Evolutionary conservation across 768 basidiomycete genomes (phyloP).

Genomic region (Phylloporus sp.): DNA sequence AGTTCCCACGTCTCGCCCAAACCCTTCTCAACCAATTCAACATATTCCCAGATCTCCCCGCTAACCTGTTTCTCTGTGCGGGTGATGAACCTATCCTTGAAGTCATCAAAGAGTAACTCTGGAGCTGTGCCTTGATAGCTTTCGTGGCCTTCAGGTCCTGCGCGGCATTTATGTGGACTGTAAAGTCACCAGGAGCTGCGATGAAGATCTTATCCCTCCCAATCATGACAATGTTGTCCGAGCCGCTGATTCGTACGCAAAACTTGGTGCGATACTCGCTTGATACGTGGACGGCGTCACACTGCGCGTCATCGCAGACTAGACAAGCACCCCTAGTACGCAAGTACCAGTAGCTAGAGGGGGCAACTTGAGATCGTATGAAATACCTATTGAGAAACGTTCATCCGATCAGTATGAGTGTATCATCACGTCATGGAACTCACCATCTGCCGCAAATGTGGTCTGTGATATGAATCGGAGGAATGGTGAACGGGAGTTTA

Average conservation of each 20-base stretch:
- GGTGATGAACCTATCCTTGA: neutral
- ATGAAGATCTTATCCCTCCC: neutral
- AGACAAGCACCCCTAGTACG: neutral
- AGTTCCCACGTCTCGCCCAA: neutral
- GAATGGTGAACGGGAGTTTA: neutral
- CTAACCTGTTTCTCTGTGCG: neutral
- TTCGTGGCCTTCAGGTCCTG: neutral
- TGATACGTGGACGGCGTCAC: neutral
- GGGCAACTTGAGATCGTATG: neutral
- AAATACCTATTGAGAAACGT: neutral
- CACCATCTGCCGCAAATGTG: constrained; percentile 1
- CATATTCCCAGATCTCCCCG: neutral
- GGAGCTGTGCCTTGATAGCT: neutral
- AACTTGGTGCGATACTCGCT: neutral
- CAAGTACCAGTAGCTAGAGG: constrained; percentile 2
- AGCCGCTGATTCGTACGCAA: neutral
- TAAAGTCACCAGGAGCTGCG: neutral
- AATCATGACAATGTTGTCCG: neutral
- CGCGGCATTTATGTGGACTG: neutral
- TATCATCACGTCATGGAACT: neutral
- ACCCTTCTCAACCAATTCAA: neutral
- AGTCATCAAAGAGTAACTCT: neutral
- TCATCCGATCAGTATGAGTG: neutral
- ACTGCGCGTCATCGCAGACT: neutral
- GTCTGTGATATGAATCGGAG: neutral